phyloP scores from a whole-genome alignment of 2,329 filamentous ascomycete genomes.

The Cladosporium cucumerinum region DNA sequence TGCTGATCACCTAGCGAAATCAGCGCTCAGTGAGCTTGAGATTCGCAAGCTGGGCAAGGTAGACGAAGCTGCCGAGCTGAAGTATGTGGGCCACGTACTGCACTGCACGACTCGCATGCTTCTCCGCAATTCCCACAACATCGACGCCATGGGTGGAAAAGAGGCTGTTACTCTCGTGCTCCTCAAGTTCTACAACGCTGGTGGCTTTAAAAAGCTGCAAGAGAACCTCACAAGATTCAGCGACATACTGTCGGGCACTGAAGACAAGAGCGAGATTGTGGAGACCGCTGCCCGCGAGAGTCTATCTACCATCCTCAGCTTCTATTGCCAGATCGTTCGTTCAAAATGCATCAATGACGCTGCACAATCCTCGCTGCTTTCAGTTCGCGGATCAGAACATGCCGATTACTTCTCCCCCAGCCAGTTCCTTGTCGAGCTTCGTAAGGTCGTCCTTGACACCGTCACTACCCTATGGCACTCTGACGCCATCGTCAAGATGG shows the following conservation, averaged over 20 bases:
- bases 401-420: constrained; percentile 62
- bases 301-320: constrained; percentile 78
- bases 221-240: constrained; percentile 35
- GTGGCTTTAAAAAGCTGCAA: constrained; percentile 72
- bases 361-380: constrained; percentile 57
- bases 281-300: constrained; percentile 22
- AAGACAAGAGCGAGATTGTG: constrained; percentile 34
- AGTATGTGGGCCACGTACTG: constrained; percentile 26
- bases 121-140: constrained; percentile 25
- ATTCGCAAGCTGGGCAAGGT: constrained; percentile 23
- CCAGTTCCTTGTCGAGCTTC: constrained; percentile 83
- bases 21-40: constrained; percentile 27
- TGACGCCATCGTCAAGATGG: constrained; percentile 74
- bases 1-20: constrained; percentile 65
- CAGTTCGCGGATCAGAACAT: constrained; percentile 42
- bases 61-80: constrained; percentile 24
- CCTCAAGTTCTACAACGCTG: constrained; percentile 78
- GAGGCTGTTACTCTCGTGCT: constrained; percentile 66
- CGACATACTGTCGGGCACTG: constrained; percentile 36
- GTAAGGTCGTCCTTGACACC: constrained; percentile 73
- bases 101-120: constrained; percentile 25
- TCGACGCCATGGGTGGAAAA: constrained; percentile 28
- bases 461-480: constrained; percentile 82
- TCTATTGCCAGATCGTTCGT: constrained; percentile 74
- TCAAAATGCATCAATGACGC: constrained; percentile 80